Evolutionary conservation across 2,329 filamentous ascomycete genomes (phyloP), one percentile per base, ranked within the genome.

Genomic region (Sphaerulina vaccinii): DNA sequence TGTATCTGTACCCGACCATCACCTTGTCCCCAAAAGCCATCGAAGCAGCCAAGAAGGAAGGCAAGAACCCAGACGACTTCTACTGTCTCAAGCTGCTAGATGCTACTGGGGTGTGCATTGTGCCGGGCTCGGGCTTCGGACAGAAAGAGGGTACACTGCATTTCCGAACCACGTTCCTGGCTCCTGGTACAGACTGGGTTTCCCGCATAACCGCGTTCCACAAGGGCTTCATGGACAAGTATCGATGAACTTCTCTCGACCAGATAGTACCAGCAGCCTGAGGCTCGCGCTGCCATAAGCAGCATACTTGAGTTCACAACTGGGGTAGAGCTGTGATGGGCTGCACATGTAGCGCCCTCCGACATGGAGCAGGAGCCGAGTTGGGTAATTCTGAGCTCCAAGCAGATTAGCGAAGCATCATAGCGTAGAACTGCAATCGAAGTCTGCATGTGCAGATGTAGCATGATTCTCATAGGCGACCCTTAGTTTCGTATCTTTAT

Each of bases 1-100:
- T 99, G 93, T 99, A 99, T 77, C 87, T 99, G 65, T 99, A 97
- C 83, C 93, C 93, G 19, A 93, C 89, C 63, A 95, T 99, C 74
- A 83, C 78, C 27, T 78, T 99, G 19, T 83, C 93, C 1, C 63
- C 74, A 19, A 89, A 88, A 74, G 93, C 90, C 35, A 73, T 85
- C 56, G 85, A 86, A 59, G 88, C 88, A 13, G 93, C 93, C 27
- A 68, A 77, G 64, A 69, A 85, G 56, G 88, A 90, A 70, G 84
- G 83, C 64, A 87, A 87, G 66, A 76, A 79, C 10, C 75, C 92
- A 1, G 93, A 99, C 65, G 92, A 97, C 72, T 96, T 95, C 75
- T 99, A 99, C 79, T 90, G 87, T 74, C 81, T 95, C 76, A 81
- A 84, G 56, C 78, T 99, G 65, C 86, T 99, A 56, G 91, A 99